Base-by-base conservation (phyloP, 116 monocot species). In the Dioscorea cayenensis region DNA sequence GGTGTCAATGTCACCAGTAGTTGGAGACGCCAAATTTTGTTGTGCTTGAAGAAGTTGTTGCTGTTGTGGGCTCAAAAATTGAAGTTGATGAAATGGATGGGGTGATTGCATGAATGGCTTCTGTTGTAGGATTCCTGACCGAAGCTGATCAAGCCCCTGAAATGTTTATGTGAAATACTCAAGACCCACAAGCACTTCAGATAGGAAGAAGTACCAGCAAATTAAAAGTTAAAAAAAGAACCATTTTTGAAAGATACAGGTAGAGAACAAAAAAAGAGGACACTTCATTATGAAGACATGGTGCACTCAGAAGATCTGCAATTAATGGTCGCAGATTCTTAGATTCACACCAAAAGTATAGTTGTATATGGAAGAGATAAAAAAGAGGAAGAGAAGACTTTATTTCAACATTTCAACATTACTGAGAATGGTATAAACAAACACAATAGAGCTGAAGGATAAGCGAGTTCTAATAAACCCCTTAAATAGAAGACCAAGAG, bases 1-100 rank as follows among this genome's bases (percentile, higher is more conserved):
- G 66, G 70, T 84, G 32, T 97, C 97, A 71, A 86, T 77, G 66
- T 97, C 97, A 7, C 77, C 83, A 60, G 81, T 78, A 28, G 84
- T 78, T 65, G 88, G 82, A 4, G 88, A 81, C 21, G 84, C 32
- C 64, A 92, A 70, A 66, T 88, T 96, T 74, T 89, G 93, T 74
- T 89, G 93, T 62, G 92, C 93, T 74, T 97, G 97, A 61, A 93
- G 67, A 32, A 97, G 62, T 35, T 97, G 96, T 60, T 92, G 97
- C 43, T 93, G 92, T n/a, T 96, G 96, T 17, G 87, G 84, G 65
- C 80, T 86, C 19, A 93, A 63, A 69, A 84, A 81, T 61, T 90
- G 97, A 51, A 92, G 83, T 61, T 97, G 97, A 75, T 90, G 86
- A 63, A 88, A 85, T 71, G 81, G 60, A 66, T 88, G 92, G 35